Base-by-base conservation (phyloP, 2,329 filamentous ascomycete species). In the Aspergillus proliferans region DNA sequence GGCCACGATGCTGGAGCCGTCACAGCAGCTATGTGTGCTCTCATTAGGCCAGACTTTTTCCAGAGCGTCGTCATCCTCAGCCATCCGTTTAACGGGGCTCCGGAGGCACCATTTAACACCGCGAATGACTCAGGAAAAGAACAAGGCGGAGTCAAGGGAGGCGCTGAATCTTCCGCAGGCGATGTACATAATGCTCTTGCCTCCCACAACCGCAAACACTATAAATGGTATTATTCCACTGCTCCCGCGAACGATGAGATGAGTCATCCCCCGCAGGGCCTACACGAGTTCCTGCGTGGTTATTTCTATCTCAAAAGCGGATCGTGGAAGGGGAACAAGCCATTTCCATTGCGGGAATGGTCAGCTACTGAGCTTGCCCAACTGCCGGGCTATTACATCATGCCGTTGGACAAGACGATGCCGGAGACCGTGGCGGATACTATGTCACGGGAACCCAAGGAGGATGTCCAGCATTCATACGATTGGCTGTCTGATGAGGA, bases 251-350 rank as follows among this genome's bases (percentile, higher is more conserved):
- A 63, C 50, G 28, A 47, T 1, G 68, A 72, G 21, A 72, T 72
- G 69, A 63, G 55, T 2, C 42, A 53, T 6, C 59, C 63, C 0
- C 58, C 67, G 0, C 75, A 80, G 3, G 78, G 80, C 2, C 69
- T 87, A 10, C 71, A 76, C n/a, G 63, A 65, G 1, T 87, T 86
- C 52, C 69, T 87, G 1, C 75, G 83, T 8, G 83, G 84, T 3
- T 87, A 87, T 59, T 81, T 86, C 54, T 78, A 86, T 58, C 72
- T 87, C 43, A 87, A 87, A 62, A 83, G 79, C 47, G 83, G 78
- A 5, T 76, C 79, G 47, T 86, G 80, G 79, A 58, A 65, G 4
- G 70, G 72, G 4, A 83, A 83, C 56, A 58, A 73, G 1, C 81
- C 83, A 0, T 69, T 71, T 26, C 74, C 80, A 0, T 69, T 87